A percentile compares a stretch with the other conserved stretches of the same genome.
Evolutionary conservation across 2,329 filamentous ascomycete genomes (phyloP).

Genomic region (Leptographium galeiforme): DNA sequence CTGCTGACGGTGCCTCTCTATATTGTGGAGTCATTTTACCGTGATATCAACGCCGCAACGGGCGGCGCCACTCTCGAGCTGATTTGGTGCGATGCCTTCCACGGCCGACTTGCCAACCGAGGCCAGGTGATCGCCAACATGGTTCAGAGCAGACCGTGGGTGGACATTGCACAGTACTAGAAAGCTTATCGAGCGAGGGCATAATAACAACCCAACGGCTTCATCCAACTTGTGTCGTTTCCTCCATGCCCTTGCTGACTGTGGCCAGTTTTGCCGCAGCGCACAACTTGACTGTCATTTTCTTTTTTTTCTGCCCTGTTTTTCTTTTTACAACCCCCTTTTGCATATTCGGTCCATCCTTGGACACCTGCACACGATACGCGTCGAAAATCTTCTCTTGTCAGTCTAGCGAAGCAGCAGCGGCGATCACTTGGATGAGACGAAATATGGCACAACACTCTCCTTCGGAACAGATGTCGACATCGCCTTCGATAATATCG

Average conservation of each 20-base stretch:
- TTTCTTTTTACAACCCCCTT: no score
- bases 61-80: conserved; percentile 31
- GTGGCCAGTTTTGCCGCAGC: not conserved
- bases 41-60: conserved; percentile 22
- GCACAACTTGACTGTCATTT: no score
- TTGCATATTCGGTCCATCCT: no score
- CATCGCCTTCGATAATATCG: not conserved
- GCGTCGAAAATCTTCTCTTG: no score
- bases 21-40: conserved; percentile 29
- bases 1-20: conserved; percentile 29
- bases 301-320: no score
- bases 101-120: conserved; percentile 22
- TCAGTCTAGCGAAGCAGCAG: no score
- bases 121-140: conserved; percentile 27
- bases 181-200: not conserved
- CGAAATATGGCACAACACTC: no score
- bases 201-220: not conserved
- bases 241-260: not conserved
- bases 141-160: conserved; percentile 26
- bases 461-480: no score
- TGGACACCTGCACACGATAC: no score
- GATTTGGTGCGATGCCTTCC: conserved; percentile 34
- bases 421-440: no score
- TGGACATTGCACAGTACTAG: conserved; percentile 15
- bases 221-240: not conserved